A percentile compares a stretch with the other conserved stretches of the same genome.
Evolutionary conservation across 2,329 filamentous ascomycete genomes (phyloP).

Genomic region (Cladosporium sphaerospermum): DNA sequence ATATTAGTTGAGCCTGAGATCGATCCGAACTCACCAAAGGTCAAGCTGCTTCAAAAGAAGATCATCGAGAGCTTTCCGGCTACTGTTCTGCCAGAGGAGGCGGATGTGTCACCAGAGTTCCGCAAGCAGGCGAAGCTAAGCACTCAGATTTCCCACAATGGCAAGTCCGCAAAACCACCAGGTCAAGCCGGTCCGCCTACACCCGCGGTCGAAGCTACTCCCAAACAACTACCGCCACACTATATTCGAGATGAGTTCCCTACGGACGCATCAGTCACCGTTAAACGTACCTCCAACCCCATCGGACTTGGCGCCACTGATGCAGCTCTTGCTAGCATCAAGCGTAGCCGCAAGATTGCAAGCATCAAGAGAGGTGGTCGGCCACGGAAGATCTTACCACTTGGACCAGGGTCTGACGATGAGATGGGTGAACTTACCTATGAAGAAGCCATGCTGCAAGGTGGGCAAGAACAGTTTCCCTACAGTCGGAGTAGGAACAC

Average conservation of each 20-base stretch:
- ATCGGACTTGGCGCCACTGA: slow-evolving; percentile 4
- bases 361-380: not conserved
- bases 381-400: not conserved
- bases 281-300: slow-evolving; percentile 1
- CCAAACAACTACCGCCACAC: not conserved
- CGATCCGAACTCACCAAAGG: slow-evolving; percentile 37
- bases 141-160: not conserved
- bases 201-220: not conserved
- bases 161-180: not conserved
- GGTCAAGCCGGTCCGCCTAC: not conserved
- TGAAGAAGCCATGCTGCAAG: slow-evolving; percentile 5
- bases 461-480: not conserved
- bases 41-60: slow-evolving; percentile 44
- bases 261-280: slow-evolving; percentile 2
- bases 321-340: slow-evolving; percentile 2
- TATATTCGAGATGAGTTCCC: slow-evolving; percentile 12
- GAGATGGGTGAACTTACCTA: not conserved
- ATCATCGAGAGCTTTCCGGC: slow-evolving; percentile 42
- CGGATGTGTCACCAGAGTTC: slow-evolving; percentile 32
- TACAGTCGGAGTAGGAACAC: not conserved
- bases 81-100: slow-evolving; percentile 41
- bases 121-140: slow-evolving; percentile 15
- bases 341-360: slow-evolving; percentile 17
- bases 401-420: not conserved
- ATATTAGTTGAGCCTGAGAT: slow-evolving; percentile 46